These are phyloP conservation scores for Senna tora DNA, from an alignment of 306 rosid species.

Conservation along the genomic window DNA sequence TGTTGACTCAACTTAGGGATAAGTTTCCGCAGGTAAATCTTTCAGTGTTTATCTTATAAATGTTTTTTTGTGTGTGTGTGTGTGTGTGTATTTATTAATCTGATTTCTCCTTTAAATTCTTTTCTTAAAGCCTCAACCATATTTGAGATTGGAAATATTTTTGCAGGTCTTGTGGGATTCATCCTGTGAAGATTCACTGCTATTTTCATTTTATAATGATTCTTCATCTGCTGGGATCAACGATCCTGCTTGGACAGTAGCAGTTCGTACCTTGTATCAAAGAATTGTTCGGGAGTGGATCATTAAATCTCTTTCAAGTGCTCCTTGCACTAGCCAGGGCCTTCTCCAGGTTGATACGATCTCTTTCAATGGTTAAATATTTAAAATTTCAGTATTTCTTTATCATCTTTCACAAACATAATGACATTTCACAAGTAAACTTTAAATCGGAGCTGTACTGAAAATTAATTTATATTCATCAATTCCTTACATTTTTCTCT, in stretches of 20 bases:
- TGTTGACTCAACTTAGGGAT: conserved; percentile 86
- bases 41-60: conserved; percentile 4
- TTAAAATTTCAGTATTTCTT: conserved; percentile 7
- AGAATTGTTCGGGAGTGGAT: conserved; percentile 97
- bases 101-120: neutral
- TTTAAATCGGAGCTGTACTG: conserved; percentile 2
- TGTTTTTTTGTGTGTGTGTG: neutral
- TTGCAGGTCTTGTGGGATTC: conserved; percentile 97
- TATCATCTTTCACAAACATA: conserved; percentile 7
- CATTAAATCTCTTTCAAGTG: conserved; percentile 82
- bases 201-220: conserved; percentile 85
- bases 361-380: conserved; percentile 30
- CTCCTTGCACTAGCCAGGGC: conserved; percentile 99
- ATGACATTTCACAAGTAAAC: neutral
- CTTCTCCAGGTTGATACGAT: conserved; percentile 84
- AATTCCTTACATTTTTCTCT: conserved; percentile 30
- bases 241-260: conserved; percentile 91
- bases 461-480: conserved; percentile 8
- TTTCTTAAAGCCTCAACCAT: conserved; percentile 32
- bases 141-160: conserved; percentile 40
- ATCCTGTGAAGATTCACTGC: conserved; percentile 77
- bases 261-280: conserved; percentile 85
- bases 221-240: conserved; percentile 72
- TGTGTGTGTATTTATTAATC: conserved; percentile 17
- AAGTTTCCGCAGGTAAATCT: conserved; percentile 85